Base-by-base conservation (phyloP, 2,329 filamentous ascomycete species). In the Podosphaera xanthii region DNA sequence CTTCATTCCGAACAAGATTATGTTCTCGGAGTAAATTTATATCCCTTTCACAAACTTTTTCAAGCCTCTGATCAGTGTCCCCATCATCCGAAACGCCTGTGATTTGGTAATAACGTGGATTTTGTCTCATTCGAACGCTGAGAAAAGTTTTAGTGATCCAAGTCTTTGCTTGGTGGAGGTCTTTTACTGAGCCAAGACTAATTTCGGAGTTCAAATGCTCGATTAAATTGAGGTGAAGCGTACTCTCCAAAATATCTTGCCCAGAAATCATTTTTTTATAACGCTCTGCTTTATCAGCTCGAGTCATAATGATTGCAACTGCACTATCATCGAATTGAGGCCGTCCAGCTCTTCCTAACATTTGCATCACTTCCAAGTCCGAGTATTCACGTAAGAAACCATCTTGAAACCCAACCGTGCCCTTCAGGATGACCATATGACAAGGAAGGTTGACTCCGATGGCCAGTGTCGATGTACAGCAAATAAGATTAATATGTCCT, bases 201-300 rank as follows among this genome's bases (percentile, higher is more conserved):
- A 91, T 84, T 66, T 94, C 87, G 1, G 87, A 87, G 66, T 94
- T 94, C 63, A 94, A 70, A 65, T 94, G 87, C 63, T 91, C 86
- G 56, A 90, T 83, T 0, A 94, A 71, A 64, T 91, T 88, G 35
- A 81, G 73, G 70, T 94, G 87, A 5, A 94, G 73, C 22, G 77
- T 82, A 69, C 87, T 94, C 67, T 94, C 88, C 1, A 94, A 71
- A 1, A 80, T 73, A 62, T 91, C 83, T 59, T 82, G 75, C 0
- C 86, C 86, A 0, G 83, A 82, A 0, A 87, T 79, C 73, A 94
- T 81, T 63, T 75, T 80, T 64, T 89, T 79, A 65, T 92, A 94
- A 57, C 79, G 76, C 1, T 74, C 66, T 4, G 80, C 78, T 57
- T 82, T 84, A 3, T 80, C 73, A n/a, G 75, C 73, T 33, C 79